Evolutionary conservation across 2,329 filamentous ascomycete species (phyloP), one percentile per base, ranked within the genome.

Genomic region (Lachnellula suecica): DNA sequence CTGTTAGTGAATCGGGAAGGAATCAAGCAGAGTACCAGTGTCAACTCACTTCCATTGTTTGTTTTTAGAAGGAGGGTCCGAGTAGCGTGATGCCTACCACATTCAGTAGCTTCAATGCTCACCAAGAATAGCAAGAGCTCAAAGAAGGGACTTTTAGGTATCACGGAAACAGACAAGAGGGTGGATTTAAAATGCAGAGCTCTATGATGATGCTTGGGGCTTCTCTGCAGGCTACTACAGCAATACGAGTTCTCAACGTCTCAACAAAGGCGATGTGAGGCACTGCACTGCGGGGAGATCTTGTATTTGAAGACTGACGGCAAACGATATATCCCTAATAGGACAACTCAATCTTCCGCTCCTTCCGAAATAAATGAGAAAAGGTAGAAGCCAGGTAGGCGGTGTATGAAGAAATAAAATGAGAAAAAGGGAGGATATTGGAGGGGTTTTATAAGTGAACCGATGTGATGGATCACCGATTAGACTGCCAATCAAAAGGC

Each of bases 1-100:
- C 15, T 35, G 52, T 60, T 53, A 94, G 58, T 85, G 90, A 56
- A 91, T 77, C 89, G 68, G 19, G 85, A 82, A 3, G 88, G 79
- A 87, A 79, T 81, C 66, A 92, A 95, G 45, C 79, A 81, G 53
- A 95, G 89, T 93, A 63, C 88, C 91, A 20, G 11, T 13, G 19
- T 17, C 10, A 40, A 19, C 10, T 88, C 72, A 46, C 79, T 74
- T 60, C 82, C 76, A n/a, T 53, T 83, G 77, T 6, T 84, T 85
- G 77, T 94, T 91, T 94, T 74, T 94, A 94, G 59, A 95, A 78
- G 63, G 93, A 95, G 24, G 13, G 25, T 15, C 17, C 23, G 44
- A 37, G 24, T n/a, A n/a, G n/a, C 19, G 57, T 52, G 49, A 55
- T 47, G 57, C 59, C 58, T 65, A 58, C 57, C 55, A 61, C 43